Evolutionary conservation across 192 early-diverging fungal species (phyloP).

Genomic region (Entomortierella chlamydospora): DNA sequence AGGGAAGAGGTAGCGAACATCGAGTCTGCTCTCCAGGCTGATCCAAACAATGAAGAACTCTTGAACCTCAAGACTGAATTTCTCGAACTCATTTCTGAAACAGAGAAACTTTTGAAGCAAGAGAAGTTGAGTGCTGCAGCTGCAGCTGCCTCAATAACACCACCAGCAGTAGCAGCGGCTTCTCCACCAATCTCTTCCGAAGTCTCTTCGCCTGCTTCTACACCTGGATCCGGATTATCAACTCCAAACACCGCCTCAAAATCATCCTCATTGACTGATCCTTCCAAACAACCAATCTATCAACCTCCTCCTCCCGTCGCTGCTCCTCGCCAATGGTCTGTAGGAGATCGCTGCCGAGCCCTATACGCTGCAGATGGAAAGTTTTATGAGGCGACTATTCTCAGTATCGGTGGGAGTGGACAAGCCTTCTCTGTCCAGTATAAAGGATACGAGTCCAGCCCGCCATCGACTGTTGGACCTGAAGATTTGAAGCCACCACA

Average conservation of each 20-base stretch:
- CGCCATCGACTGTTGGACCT: constrained; percentile 59
- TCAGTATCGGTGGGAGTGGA: constrained; percentile 61
- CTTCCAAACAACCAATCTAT: constrained; percentile 34
- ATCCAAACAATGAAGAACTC: constrained; percentile 78
- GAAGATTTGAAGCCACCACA: constrained; percentile 60
- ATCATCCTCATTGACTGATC: not conserved
- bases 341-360: constrained; percentile 72
- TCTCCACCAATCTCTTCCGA: not conserved
- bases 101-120: constrained; percentile 56
- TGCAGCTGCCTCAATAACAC: not conserved
- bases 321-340: constrained; percentile 50
- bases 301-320: constrained; percentile 15
- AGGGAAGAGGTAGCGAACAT: constrained; percentile 79
- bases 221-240: constrained; percentile 11
- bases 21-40: constrained; percentile 72
- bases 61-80: constrained; percentile 73
- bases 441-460: constrained; percentile 68
- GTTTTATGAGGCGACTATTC: constrained; percentile 71
- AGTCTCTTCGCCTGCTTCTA: not conserved
- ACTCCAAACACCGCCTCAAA: constrained; percentile 7
- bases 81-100: constrained; percentile 75
- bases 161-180: not conserved
- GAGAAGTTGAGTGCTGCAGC: constrained; percentile 17
- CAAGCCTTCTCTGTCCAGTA: constrained; percentile 70
- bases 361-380: constrained; percentile 75